Evolutionary conservation across 2,329 filamentous ascomycete genomes (phyloP).

Genomic region (Hypoxylon sp.): DNA sequence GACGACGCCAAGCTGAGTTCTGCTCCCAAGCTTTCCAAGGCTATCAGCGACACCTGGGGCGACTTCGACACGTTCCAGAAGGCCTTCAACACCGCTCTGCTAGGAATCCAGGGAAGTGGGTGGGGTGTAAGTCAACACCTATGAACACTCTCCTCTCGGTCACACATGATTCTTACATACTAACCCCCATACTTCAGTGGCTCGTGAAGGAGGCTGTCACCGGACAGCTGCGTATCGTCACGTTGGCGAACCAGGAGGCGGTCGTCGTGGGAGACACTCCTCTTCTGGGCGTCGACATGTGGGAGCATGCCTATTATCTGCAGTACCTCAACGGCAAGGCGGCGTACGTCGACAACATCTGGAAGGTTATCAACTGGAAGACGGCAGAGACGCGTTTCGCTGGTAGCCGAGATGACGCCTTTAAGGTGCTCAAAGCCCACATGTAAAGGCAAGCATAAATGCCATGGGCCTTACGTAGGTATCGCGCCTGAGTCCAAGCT

Average conservation of each 20-base stretch:
- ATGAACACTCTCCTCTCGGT: background rate
- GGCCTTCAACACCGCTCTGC: constrained; percentile 69
- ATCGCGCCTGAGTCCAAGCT: background rate
- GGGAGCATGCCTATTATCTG: constrained; percentile 93
- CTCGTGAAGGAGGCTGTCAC: constrained; percentile 70
- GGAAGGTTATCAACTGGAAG: constrained; percentile 82
- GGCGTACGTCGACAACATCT: constrained; percentile 78
- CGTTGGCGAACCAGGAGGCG: constrained; percentile 87
- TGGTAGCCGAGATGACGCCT: constrained; percentile 43
- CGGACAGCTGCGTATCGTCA: constrained; percentile 73
- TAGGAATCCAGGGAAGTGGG: constrained; percentile 81
- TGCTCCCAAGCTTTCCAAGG: constrained; percentile 65
- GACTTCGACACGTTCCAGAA: constrained; percentile 70
- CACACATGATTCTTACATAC: background rate
- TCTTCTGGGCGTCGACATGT: constrained; percentile 85
- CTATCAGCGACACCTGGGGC: constrained; percentile 74
- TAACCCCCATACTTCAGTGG: constrained; percentile 58
- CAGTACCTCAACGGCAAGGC: constrained; percentile 82
- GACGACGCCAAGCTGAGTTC: constrained; percentile 62
- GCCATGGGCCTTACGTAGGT: background rate
- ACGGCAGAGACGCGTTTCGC: constrained; percentile 69
- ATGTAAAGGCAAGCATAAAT: constrained; percentile 33
- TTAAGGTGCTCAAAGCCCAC: constrained; percentile 42
- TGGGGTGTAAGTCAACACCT: constrained; percentile 65
- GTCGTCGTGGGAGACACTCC: constrained; percentile 69